Evolutionary conservation across 2,329 filamentous ascomycete genomes (phyloP), one percentile per base, ranked within the genome.

Genomic region (Periglandula ipomoeae): DNA sequence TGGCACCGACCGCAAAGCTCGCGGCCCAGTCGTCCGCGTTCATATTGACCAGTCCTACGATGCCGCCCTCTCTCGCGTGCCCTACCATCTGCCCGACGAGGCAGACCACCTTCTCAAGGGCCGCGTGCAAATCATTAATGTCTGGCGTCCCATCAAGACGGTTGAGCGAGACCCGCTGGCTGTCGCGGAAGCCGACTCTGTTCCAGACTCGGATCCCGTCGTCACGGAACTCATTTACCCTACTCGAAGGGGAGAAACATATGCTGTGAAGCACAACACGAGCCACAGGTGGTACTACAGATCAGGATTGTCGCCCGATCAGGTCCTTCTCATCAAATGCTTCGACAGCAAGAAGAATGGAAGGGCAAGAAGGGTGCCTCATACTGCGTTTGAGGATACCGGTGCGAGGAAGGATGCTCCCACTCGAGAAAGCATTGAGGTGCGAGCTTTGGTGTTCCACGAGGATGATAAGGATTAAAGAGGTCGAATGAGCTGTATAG

Each of bases 241-340:
- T 2, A 63, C 67, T 51, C 70, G 73, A 20, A 60, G 64, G 48
- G 73, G 75, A 22, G 71, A 77, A 64, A 76, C 74, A 11, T 73
- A 70, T 55, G 56, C 61, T 0, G 70, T 76, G 3, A 65, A 65
- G 30, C 59, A 70, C 47, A 66, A 69, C 47, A 60, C 62, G 0
- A 47, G 52, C 15, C 73, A 78, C 44, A 66, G 65, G 52, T 81
- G 76, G 76, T 74, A 71, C 58, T 81, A 74, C 59, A 69, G 74
- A 53, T 68, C 70, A 53, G 67, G 64, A 4, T 72, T 79, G 61
- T 69, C 65, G 3, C 74, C 76, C 0, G 63, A 73, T 6, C 71
- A 82, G 61, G 74, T 78, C 10, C 66, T 78, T 7, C 59, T 83
- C 35, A 79, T 83, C 64, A 83, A 82, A 59, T 79, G 76, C 53